A percentile compares a stretch with the other conserved stretches of the same genome.
These are phyloP conservation scores for Phytopythium boreale DNA, from an alignment of 352 stramenopile species.

Conservation along the genomic window DNA sequence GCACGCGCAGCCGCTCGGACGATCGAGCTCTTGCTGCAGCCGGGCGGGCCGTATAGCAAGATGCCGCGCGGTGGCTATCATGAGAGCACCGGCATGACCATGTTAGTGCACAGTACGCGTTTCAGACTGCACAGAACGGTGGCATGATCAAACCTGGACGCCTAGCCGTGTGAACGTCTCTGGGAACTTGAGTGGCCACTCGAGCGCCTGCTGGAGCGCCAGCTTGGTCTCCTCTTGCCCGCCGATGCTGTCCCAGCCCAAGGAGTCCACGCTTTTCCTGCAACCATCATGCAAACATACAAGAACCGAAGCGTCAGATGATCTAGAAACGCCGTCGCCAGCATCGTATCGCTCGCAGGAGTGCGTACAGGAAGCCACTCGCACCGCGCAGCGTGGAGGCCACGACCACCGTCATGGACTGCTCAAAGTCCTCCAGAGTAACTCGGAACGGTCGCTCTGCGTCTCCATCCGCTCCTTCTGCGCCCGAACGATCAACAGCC, in stretches of 20 bases:
- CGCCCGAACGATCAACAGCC: not conserved
- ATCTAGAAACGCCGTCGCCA: not conserved
- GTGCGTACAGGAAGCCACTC: constrained; percentile 50
- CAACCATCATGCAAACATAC: constrained; percentile 3
- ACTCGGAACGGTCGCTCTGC: constrained; percentile 36
- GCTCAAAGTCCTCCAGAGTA: constrained; percentile 69
- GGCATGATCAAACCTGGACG: constrained; percentile 29
- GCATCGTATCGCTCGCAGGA: not conserved
- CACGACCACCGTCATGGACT: constrained; percentile 65
- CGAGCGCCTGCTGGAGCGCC: constrained; percentile 78
- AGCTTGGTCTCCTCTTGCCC: constrained; percentile 70
- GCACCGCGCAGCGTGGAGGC: constrained; percentile 63
- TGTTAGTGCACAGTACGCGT: not conserved
- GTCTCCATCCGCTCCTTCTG: not conserved
- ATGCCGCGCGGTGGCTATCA: constrained; percentile 65
- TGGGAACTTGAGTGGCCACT: constrained; percentile 85
- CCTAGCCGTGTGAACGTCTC: constrained; percentile 70
- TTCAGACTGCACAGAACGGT: not conserved
- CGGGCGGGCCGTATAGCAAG: constrained; percentile 87
- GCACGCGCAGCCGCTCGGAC: constrained; percentile 77
- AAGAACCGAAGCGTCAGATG: constrained; percentile 7
- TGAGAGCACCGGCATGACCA: not conserved
- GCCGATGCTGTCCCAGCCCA: constrained; percentile 75
- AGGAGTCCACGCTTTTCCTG: constrained; percentile 55
- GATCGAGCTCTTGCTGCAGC: constrained; percentile 90